phyloP scores from a whole-genome alignment of 129 eudicot species.

The Artemisia annua region DNA sequence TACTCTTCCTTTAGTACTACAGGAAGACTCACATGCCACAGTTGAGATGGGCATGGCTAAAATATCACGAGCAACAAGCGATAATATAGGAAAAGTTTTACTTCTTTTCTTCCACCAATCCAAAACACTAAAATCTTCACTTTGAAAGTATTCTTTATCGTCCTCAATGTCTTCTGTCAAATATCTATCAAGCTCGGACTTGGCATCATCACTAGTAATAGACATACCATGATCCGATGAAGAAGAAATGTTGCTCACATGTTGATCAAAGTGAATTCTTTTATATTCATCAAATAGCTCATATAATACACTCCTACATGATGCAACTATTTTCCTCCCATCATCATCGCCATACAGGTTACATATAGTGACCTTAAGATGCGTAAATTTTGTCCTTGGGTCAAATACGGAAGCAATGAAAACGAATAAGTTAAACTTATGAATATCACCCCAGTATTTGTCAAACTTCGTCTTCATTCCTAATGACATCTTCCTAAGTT shows the following conservation, averaged over 20 bases:
- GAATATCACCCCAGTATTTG: neutral
- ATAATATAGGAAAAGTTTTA: slow-evolving; percentile 8
- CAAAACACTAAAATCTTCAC: slow-evolving; percentile 3
- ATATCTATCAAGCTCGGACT: neutral
- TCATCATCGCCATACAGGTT: slow-evolving; percentile 4
- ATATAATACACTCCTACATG: neutral
- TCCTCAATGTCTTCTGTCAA: neutral
- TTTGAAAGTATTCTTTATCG: neutral
- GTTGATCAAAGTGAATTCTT: slow-evolving; percentile 2
- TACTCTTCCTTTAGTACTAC: neutral
- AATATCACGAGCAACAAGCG: slow-evolving; percentile 12
- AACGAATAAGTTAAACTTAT: slow-evolving; percentile 9
- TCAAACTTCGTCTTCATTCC: slow-evolving; percentile 1
- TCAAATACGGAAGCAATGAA: slow-evolving; percentile 10
- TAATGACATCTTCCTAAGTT: slow-evolving; percentile 1
- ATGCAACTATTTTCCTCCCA: neutral
- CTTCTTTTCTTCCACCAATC: slow-evolving; percentile 20
- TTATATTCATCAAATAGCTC: slow-evolving; percentile 13
- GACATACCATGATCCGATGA: neutral
- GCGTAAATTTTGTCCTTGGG: neutral
- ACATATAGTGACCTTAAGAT: neutral
- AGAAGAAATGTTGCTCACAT: neutral
- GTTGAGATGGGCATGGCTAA: slow-evolving; percentile 7
- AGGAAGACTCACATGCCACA: slow-evolving; percentile 1
- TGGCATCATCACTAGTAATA: neutral